Conservation (phyloP, 2,329 filamentous ascomycete genomes). For the Colletotrichum australisinense region DNA sequence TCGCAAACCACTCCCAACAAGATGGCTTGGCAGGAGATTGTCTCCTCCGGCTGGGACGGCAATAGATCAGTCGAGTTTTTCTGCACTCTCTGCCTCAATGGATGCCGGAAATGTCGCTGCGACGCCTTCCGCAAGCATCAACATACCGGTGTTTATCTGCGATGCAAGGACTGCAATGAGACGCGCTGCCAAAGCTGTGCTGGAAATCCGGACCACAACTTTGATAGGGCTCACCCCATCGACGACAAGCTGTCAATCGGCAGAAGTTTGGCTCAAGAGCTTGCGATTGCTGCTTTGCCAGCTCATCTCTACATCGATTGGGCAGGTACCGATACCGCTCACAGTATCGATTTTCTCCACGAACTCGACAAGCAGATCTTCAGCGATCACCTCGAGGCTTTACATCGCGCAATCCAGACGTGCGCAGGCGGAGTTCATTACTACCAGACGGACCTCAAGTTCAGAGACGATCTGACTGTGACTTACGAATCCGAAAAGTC, state of each 20-base stretch:
- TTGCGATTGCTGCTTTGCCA: constrained; percentile 2
- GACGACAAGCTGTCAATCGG: neutral
- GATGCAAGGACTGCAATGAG: constrained; percentile 47
- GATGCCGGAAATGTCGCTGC: constrained; percentile 50
- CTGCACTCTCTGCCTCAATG: constrained; percentile 30
- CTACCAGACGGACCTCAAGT: constrained; percentile 17
- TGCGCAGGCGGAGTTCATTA: constrained; percentile 12
- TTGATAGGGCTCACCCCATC: constrained; percentile 29
- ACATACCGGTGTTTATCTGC: constrained; percentile 35
- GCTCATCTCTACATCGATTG: constrained; percentile 1
- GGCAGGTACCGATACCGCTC: neutral
- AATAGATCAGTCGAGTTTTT: constrained; percentile 13
- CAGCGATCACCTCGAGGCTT: neutral
- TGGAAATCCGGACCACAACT: constrained; percentile 52
- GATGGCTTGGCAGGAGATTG: neutral
- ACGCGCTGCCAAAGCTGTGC: constrained; percentile 51
- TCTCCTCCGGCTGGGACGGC: neutral
- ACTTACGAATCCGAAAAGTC: constrained; percentile 27
- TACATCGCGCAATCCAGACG: neutral
- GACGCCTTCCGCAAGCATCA: constrained; percentile 46
- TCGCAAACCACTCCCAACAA: neutral
- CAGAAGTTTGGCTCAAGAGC: neutral
- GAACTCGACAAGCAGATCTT: neutral
- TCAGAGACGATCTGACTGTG: constrained; percentile 25
- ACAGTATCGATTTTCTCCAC: neutral